Evolutionary conservation across 805 yeast species (phyloP).

Genomic region (Monosporozyma solicola): DNA sequence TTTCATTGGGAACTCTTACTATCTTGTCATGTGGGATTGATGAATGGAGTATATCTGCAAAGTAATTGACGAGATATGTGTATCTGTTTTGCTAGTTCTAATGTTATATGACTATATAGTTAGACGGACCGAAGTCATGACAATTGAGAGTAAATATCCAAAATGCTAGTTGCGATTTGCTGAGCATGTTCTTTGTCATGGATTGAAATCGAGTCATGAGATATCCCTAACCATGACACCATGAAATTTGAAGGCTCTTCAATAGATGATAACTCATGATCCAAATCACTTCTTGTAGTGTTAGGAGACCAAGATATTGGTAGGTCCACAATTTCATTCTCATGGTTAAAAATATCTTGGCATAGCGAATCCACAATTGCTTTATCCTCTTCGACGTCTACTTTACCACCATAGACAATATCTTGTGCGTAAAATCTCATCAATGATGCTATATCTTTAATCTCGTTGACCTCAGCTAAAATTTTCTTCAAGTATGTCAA

Average conservation of each 20-base stretch:
- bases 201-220: neutral
- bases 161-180: neutral
- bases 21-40: too few species aligned
- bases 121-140: neutral
- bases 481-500: conserved; percentile 32
- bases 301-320: neutral
- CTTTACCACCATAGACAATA: conserved; percentile 39
- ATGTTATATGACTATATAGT: too few species aligned
- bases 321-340: neutral
- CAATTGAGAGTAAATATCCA: neutral
- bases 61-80: too few species aligned
- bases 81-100: too few species aligned
- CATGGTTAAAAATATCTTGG: conserved; percentile 5
- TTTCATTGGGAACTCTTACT: too few species aligned
- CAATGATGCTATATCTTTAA: neutral
- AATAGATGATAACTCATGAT: neutral
- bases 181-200: neutral
- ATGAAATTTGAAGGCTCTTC: conserved; percentile 1
- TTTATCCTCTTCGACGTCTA: conserved; percentile 37
- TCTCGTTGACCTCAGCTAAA: neutral
- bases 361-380: conserved; percentile 12
- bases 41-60: too few species aligned
- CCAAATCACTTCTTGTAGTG: neutral
- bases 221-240: conserved; percentile 1
- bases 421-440: conserved; percentile 4